These are phyloP conservation scores for Psilocybe mexicana DNA, from an alignment of 1,284 basidiomycete species.

Conservation along the genomic window DNA sequence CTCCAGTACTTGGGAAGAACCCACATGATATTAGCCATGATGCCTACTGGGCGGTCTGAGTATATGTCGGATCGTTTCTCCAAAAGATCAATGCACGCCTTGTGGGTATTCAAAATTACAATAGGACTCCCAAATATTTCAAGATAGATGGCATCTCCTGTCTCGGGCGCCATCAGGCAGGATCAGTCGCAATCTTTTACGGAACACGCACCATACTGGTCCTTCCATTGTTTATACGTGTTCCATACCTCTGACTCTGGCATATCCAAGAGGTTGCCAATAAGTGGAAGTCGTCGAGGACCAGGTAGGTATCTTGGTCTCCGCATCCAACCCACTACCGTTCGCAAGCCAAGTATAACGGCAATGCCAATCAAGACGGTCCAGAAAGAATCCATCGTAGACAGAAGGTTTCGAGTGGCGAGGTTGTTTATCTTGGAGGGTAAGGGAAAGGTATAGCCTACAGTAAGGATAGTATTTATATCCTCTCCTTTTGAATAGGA, in stretches of 20 bases:
- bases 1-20: neutral
- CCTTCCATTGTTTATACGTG: conserved; percentile 24
- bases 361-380: conserved; percentile 9
- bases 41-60: conserved; percentile 23
- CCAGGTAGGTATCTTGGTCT: conserved; percentile 22
- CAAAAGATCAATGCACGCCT: conserved; percentile 24
- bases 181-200: neutral
- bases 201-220: conserved; percentile 19
- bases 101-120: conserved; percentile 23
- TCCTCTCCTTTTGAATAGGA: neutral
- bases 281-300: conserved; percentile 20
- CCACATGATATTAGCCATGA: conserved; percentile 23
- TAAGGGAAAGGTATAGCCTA: neutral
- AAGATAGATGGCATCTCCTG: conserved; percentile 26
- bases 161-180: neutral
- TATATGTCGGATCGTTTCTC: conserved; percentile 26
- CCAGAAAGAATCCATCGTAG: conserved; percentile 6
- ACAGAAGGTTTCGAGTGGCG: neutral
- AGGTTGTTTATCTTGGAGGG: neutral
- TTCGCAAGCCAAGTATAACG: conserved; percentile 7
- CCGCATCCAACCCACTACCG: conserved; percentile 8
- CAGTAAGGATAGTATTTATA: neutral
- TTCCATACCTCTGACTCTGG: conserved; percentile 22
- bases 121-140: conserved; percentile 23
- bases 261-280: conserved; percentile 26